Base-by-base conservation (phyloP, 495 filamentous ascomycete species). In the Extremus antarcticus region DNA sequence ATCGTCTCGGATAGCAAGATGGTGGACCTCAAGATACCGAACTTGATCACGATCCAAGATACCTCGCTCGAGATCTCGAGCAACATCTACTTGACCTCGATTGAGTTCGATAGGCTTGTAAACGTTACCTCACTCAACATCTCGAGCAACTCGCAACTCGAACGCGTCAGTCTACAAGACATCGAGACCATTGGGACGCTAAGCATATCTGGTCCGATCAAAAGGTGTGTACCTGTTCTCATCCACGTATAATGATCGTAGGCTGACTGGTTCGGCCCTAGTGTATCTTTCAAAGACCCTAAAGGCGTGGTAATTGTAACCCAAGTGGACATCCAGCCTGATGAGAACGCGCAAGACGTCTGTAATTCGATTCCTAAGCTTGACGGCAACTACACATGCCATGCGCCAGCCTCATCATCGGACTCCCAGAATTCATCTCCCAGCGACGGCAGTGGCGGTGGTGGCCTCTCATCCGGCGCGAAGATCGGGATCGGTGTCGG, bases 401-500 rank as follows among this genome's bases (percentile, higher is more conserved):
- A n/a, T n/a, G 17, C 15, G 19, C 19, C 41, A 3, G n/a, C 4
- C 19, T 45, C 41, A 7, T 7, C 41, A 17, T 7, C 41, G n/a
- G 41, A 7, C 3, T 7, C 41, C 13, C 29, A 35, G 13, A 35
- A 13, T 13, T 13, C 4, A 17, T n/a, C 41, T 17, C 7, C 41
- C 7, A n/a, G 17, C 19, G 41, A 21, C n/a, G 15, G 16, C n/a
- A n/a, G 15, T 3, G 17, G n/a, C 41, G 15, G 46, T 21, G 21
- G 24, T 20, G 46, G 46, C 19, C 19, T 48, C 13, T 48, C 46
- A 7, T 48, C 46, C 3, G 8, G 11, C 9, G 46, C 46, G 3
- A 48, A 23, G 46, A 48, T 48, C 23, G 46, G 46, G 7, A 23
- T 48, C 24, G 46, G 46, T 3, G 46, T 48, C 46, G 46, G 46